phyloP scores from a whole-genome alignment of 2,329 filamentous ascomycete species.

The Microdochium nivale region DNA sequence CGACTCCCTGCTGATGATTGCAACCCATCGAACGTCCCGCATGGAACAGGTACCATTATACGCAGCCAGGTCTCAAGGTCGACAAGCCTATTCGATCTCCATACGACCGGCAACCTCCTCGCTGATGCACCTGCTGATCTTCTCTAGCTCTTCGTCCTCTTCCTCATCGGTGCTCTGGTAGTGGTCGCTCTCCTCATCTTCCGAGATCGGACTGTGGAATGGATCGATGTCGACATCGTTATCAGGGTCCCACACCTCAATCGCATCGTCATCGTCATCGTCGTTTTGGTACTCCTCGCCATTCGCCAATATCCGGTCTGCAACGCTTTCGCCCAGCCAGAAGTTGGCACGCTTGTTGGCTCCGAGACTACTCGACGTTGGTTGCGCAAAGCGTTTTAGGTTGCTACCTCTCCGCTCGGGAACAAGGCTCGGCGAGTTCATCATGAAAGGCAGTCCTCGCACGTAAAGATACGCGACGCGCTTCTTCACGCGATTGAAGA shows the following conservation, averaged over 20 bases:
- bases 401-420: conserved; percentile 19
- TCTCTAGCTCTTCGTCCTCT: conserved; percentile 29
- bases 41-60: neutral
- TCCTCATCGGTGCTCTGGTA: conserved; percentile 31
- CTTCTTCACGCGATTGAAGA: conserved; percentile 90
- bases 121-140: conserved; percentile 44
- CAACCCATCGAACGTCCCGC: neutral
- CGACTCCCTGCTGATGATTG: no score
- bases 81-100: conserved; percentile 40
- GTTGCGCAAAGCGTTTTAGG: conserved; percentile 18
- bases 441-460: conserved; percentile 71
- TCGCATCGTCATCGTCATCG: conserved; percentile 34
- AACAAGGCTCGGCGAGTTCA: conserved; percentile 23
- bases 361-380: conserved; percentile 27
- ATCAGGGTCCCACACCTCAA: conserved; percentile 48
- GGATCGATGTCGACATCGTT: conserved; percentile 49
- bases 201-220: conserved; percentile 41
- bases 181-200: conserved; percentile 38
- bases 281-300: conserved; percentile 39
- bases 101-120: conserved; percentile 55
- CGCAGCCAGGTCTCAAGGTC: neutral
- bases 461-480: conserved; percentile 91
- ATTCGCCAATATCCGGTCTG: conserved; percentile 32
- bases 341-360: conserved; percentile 77
- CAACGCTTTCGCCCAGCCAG: conserved; percentile 69